Conservation (phyloP, 192 early-diverging fungal species). For the Pecoramyces ruminantium region DNA sequence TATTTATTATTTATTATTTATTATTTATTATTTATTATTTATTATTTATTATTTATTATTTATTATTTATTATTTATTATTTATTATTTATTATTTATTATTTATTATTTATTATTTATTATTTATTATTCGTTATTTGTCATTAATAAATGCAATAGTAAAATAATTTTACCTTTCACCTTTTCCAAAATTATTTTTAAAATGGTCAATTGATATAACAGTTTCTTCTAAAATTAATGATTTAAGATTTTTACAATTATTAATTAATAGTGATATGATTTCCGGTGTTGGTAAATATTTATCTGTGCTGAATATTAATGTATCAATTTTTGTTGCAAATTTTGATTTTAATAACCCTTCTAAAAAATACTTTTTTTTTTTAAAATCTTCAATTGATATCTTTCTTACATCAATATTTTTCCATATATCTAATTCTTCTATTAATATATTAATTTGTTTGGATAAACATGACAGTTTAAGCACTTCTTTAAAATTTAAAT, state of each 20-base stretch:
- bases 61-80: too few species aligned
- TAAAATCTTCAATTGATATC: not conserved
- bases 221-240: not conserved
- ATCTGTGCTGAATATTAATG: not conserved
- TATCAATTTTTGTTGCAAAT: not conserved
- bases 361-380: not conserved
- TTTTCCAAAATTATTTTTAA: not conserved
- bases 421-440: not conserved
- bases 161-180: not conserved
- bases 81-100: too few species aligned
- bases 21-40: too few species aligned
- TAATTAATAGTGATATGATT: not conserved
- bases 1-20: too few species aligned
- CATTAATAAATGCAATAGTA: too few species aligned
- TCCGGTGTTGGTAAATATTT: not conserved
- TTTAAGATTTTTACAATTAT: not conserved
- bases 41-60: too few species aligned
- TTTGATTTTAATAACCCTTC: not conserved
- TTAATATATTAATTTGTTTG: not conserved
- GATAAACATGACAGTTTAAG: not conserved
- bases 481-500: not conserved
- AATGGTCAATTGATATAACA: not conserved
- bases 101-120: too few species aligned
- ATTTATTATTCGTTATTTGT: too few species aligned
- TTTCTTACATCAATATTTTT: not conserved